Percentiles rank a stretch among this genome's conserved stretches.
These are phyloP conservation scores for Russula emetica DNA, from an alignment of 768 basidiomycete species.

Conservation along the genomic window DNA sequence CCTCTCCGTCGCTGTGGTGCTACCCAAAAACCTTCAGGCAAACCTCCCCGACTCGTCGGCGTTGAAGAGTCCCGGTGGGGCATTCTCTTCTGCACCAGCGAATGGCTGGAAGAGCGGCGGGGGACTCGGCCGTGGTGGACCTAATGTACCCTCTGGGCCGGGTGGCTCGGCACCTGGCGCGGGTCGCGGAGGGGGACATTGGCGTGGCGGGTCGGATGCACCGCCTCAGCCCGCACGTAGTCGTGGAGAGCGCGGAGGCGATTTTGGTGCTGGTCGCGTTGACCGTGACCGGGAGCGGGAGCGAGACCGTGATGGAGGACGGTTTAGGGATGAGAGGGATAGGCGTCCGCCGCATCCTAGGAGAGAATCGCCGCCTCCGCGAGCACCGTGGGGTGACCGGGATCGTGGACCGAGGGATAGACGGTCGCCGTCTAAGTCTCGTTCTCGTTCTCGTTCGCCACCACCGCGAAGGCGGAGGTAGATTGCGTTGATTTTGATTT, in stretches of 20 bases:
- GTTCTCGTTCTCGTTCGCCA: slow-evolving; percentile 41
- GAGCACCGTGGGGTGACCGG: slow-evolving; percentile 37
- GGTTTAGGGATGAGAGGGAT: slow-evolving; percentile 50
- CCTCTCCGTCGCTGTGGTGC: slow-evolving; percentile 65
- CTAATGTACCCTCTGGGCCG: slow-evolving; percentile 43
- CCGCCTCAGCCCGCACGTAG: slow-evolving; percentile 36
- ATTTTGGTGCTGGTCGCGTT: slow-evolving; percentile 33
- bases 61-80: slow-evolving; percentile 48
- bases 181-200: slow-evolving; percentile 61
- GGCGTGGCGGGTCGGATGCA: slow-evolving; percentile 65
- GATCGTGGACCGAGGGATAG: slow-evolving; percentile 35
- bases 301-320: slow-evolving; percentile 32
- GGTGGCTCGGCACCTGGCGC: slow-evolving; percentile 36
- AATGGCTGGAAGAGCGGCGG: slow-evolving; percentile 38
- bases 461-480: slow-evolving; percentile 34
- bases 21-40: slow-evolving; percentile 56
- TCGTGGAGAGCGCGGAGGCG: slow-evolving; percentile 45
- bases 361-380: slow-evolving; percentile 43
- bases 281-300: slow-evolving; percentile 31
- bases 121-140: slow-evolving; percentile 42
- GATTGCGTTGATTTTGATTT: not conserved
- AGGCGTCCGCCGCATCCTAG: slow-evolving; percentile 40
- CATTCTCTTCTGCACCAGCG: slow-evolving; percentile 33
- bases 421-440: slow-evolving; percentile 37
- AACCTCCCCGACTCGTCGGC: slow-evolving; percentile 42